A percentile compares a stretch with the other conserved stretches of the same genome.
These are phyloP conservation scores for Omphalea diandra DNA, from an alignment of 441 rosid species.

Conservation along the genomic window DNA sequence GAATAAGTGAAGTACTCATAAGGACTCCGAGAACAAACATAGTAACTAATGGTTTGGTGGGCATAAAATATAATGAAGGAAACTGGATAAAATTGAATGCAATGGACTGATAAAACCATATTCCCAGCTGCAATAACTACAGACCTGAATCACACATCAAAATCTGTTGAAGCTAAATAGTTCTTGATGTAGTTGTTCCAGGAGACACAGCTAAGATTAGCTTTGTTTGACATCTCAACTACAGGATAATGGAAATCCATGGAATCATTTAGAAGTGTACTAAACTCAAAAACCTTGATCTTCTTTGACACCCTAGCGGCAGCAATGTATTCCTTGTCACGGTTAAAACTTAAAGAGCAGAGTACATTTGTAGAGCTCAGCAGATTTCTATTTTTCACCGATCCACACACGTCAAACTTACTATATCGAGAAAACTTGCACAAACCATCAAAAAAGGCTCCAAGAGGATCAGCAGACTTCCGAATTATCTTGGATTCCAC, in stretches of 20 bases:
- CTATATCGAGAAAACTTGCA: slow-evolving; percentile 70
- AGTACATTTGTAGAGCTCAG: slow-evolving; percentile 67
- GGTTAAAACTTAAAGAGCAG: slow-evolving; percentile 74
- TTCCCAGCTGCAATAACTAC: slow-evolving; percentile 18
- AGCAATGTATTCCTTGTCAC: slow-evolving; percentile 78
- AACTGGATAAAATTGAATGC: slow-evolving; percentile 6
- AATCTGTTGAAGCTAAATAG: slow-evolving; percentile 84
- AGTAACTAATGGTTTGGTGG: too few species aligned
- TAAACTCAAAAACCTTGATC: slow-evolving; percentile 75
- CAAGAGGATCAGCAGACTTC: slow-evolving; percentile 47
- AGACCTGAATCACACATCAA: slow-evolving; percentile 74
- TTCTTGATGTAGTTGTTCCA: slow-evolving; percentile 86
- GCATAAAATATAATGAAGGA: slow-evolving; percentile 4
- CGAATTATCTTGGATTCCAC: slow-evolving; percentile 33
- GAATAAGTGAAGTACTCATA: neutral
- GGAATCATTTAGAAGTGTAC: slow-evolving; percentile 59
- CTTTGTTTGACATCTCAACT: slow-evolving; percentile 76
- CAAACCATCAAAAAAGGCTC: slow-evolving; percentile 70
- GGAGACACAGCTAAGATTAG: slow-evolving; percentile 70
- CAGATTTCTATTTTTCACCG: slow-evolving; percentile 64
- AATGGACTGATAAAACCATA: slow-evolving; percentile 7
- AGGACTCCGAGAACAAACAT: neutral
- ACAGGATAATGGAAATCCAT: slow-evolving; percentile 70
- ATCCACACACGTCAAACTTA: slow-evolving; percentile 65
- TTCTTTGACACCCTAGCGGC: slow-evolving; percentile 83